Evolutionary conservation across 257 asterid genomes (phyloP).

Genomic region (Hygrophila difformis): DNA sequence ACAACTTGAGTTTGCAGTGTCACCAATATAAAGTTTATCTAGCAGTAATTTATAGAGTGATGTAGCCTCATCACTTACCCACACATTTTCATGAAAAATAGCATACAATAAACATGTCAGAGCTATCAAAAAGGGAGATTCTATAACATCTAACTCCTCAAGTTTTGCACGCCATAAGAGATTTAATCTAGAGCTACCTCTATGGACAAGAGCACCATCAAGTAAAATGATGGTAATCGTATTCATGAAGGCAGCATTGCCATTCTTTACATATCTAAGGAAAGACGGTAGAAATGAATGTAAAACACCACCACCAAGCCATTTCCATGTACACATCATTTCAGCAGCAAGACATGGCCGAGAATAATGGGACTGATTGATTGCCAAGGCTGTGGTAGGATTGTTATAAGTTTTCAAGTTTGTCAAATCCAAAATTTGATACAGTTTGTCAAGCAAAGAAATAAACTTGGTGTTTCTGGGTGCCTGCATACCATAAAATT

Average conservation of each 20-base stretch:
- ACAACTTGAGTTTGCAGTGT: conserved; percentile 50
- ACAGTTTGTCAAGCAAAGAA: conserved; percentile 59
- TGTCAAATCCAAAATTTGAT: conserved; percentile 57
- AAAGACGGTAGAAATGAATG: conserved; percentile 63
- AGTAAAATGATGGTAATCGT: conserved; percentile 60
- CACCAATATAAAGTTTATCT: conserved; percentile 68
- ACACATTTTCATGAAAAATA: conserved; percentile 44
- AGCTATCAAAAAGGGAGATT: conserved; percentile 84
- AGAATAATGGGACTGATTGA: conserved; percentile 34
- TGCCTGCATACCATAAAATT: conserved; percentile 39
- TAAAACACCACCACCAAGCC: conserved; percentile 76
- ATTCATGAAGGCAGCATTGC: conserved; percentile 42
- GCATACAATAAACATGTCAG: conserved; percentile 41
- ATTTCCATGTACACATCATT: conserved; percentile 88
- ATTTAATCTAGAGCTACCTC: conserved; percentile 41
- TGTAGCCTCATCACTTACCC: conserved; percentile 65
- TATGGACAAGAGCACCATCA: conserved; percentile 84
- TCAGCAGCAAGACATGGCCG: conserved; percentile 99
- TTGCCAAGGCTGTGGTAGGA: conserved; percentile 24
- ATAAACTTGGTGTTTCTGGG: conserved; percentile 46
- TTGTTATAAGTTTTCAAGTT: conserved; percentile 37
- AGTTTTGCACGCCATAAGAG: conserved; percentile 51
- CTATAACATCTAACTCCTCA: conserved; percentile 49
- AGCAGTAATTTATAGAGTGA: conserved; percentile 43
- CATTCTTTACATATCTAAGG: conserved; percentile 36